These are phyloP conservation scores for Tirmania nivea DNA, from an alignment of 495 filamentous ascomycete species.

Conservation along the genomic window DNA sequence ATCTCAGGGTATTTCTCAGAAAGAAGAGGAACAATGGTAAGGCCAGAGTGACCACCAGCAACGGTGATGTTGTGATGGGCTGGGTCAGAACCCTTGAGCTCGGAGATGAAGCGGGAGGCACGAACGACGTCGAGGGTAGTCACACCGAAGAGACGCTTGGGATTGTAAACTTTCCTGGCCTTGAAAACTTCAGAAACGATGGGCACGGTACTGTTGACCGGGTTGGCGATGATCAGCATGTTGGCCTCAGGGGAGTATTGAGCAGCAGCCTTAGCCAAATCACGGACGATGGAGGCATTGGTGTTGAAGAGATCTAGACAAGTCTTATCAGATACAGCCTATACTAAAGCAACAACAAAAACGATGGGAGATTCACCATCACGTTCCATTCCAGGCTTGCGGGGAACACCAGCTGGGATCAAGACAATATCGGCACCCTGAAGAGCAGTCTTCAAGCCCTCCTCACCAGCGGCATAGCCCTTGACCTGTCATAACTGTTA, in stretches of 20 bases:
- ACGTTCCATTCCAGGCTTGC: conserved; percentile 99
- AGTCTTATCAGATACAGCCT: neutral
- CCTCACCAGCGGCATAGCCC: conserved; percentile 59
- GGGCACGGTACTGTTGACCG: conserved; percentile 97
- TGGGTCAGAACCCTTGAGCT: conserved; percentile 78
- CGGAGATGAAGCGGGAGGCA: conserved; percentile 86
- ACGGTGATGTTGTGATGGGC: conserved; percentile 83
- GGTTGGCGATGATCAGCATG: conserved; percentile 93
- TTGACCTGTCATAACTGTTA: conserved; percentile 30
- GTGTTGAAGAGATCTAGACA: conserved; percentile 87
- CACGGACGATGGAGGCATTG: conserved; percentile 97
- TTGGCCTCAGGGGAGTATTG: conserved; percentile 79
- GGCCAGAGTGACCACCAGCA: conserved; percentile 88
- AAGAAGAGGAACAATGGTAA: conserved; percentile 93
- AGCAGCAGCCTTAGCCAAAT: conserved; percentile 88
- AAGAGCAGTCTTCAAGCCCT: conserved; percentile 54
- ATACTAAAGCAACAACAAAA: neutral
- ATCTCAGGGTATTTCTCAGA: conserved; percentile 83
- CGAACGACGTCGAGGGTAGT: conserved; percentile 98
- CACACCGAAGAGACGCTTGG: conserved; percentile 94
- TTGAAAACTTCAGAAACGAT: conserved; percentile 96
- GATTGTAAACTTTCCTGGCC: conserved; percentile 82
- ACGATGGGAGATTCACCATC: conserved; percentile 36
- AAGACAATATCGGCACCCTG: conserved; percentile 81
- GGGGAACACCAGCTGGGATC: conserved; percentile 93